These are phyloP conservation scores for Jaltomata sinuosa DNA, from an alignment of 257 asterid genomes.

Conservation along the genomic window DNA sequence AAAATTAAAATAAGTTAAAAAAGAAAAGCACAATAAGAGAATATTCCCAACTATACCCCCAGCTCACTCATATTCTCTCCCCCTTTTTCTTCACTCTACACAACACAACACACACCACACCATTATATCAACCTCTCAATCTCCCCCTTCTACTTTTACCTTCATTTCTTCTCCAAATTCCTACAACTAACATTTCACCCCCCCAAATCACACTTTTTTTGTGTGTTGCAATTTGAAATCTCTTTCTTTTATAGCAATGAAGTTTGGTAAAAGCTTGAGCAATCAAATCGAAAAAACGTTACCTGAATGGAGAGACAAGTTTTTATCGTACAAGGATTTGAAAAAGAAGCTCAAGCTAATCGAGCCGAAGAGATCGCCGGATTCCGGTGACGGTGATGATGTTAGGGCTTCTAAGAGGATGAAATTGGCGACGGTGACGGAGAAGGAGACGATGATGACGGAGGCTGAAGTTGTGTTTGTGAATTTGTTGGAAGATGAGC, in stretches of 20 bases:
- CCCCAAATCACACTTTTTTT: too few species aligned
- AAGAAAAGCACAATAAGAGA: constrained; percentile 22
- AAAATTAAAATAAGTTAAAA: neutral
- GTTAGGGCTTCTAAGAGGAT: constrained; percentile 42
- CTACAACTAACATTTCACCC: too few species aligned
- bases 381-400: neutral
- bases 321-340: constrained; percentile 80
- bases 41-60: constrained; percentile 48
- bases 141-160: neutral
- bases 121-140: neutral
- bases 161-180: neutral
- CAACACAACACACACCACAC: neutral
- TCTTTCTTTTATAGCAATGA: constrained; percentile 40
- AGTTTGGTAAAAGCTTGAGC: constrained; percentile 85
- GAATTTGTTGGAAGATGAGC: constrained; percentile 72
- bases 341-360: constrained; percentile 69
- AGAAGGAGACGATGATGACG: constrained; percentile 48
- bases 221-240: too few species aligned
- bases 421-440: constrained; percentile 19
- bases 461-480: constrained; percentile 70
- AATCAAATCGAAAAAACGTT: constrained; percentile 86
- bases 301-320: constrained; percentile 97
- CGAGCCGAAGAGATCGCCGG: constrained; percentile 31
- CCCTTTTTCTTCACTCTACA: constrained; percentile 2
- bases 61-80: constrained; percentile 28